Conservation (phyloP, 148 eudicot genomes). For the Fagopyrum esculentum region DNA sequence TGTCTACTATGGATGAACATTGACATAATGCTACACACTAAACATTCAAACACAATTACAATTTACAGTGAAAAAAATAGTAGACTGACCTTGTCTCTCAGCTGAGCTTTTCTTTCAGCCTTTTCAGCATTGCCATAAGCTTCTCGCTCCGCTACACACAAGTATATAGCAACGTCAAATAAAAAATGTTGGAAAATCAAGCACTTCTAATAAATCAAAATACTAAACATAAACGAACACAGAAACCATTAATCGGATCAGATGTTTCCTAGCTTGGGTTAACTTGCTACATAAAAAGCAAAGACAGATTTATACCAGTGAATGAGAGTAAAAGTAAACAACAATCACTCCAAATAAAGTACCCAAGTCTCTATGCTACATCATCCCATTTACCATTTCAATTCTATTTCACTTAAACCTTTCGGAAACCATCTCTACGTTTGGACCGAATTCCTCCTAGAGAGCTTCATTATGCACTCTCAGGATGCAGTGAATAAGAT, state of each 20-base stretch:
- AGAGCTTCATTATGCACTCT: not conserved
- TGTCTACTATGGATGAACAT: not conserved
- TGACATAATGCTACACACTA: not conserved
- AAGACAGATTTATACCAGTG: not conserved
- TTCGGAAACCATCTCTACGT: not conserved
- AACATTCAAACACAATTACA: not conserved
- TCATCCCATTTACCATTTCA: not conserved
- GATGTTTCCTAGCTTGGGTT: not conserved
- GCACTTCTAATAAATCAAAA: not conserved
- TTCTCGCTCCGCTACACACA: conserved; percentile 59
- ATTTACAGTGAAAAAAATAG: not conserved
- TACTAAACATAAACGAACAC: not conserved
- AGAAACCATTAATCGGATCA: not conserved
- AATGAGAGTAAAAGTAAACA: not conserved
- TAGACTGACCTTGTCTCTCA: conserved; percentile 64
- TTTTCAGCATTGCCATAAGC: conserved; percentile 77
- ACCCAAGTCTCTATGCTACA: not conserved
- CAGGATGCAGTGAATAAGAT: not conserved
- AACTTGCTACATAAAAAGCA: not conserved
- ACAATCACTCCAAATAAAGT: not conserved
- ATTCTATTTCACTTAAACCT: not conserved
- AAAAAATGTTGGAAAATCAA: not conserved
- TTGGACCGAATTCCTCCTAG: not conserved
- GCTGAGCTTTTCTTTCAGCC: conserved; percentile 72
- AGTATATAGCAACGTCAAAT: conserved; percentile 10